Evolutionary conservation across 805 yeast species (phyloP).

Genomic region (Candida ulmi): DNA sequence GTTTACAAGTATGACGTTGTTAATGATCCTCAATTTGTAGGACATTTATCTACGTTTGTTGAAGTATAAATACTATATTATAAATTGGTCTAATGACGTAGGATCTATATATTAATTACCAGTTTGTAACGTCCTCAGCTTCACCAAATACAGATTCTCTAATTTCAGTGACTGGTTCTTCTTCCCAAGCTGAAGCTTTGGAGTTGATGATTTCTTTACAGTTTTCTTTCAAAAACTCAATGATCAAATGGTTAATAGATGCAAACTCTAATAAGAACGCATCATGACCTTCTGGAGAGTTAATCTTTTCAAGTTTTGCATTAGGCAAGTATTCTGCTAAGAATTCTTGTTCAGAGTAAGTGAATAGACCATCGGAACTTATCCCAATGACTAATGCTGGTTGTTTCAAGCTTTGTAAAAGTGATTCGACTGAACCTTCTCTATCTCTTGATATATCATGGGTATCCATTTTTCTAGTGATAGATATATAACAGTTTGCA

Average conservation of each 20-base stretch:
- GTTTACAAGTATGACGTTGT: neutral
- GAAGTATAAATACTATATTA: too few relatives aligned
- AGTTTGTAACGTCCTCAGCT: conserved; percentile 88
- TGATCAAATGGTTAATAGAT: conserved; percentile 66
- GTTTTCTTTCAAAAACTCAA: conserved; percentile 54
- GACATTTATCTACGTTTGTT: too few relatives aligned
- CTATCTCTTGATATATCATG: conserved; percentile 89
- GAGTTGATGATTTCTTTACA: conserved; percentile 53
- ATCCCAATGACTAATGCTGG: conserved; percentile 88
- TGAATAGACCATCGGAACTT: conserved; percentile 87
- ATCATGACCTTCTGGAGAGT: conserved; percentile 96
- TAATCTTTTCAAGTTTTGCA: conserved; percentile 60
- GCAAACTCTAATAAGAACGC: conserved; percentile 90
- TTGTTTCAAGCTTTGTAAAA: conserved; percentile 53
- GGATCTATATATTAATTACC: conserved; percentile 46
- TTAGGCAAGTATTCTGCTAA: conserved; percentile 72
- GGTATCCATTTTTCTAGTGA: conserved; percentile 89
- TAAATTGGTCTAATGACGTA: too few relatives aligned
- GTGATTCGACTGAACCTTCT: conserved; percentile 35
- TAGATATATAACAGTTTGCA: conserved; percentile 93
- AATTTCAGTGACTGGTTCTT: conserved; percentile 35
- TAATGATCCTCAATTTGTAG: too few relatives aligned
- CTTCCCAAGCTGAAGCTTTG: conserved; percentile 38
- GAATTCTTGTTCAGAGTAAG: conserved; percentile 84
- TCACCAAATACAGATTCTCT: conserved; percentile 83